Percentiles rank a stretch among this genome's conserved stretches.
Evolutionary conservation across 352 stramenopile genomes (phyloP).

Genomic region (Globisporangium acanthophoron): DNA sequence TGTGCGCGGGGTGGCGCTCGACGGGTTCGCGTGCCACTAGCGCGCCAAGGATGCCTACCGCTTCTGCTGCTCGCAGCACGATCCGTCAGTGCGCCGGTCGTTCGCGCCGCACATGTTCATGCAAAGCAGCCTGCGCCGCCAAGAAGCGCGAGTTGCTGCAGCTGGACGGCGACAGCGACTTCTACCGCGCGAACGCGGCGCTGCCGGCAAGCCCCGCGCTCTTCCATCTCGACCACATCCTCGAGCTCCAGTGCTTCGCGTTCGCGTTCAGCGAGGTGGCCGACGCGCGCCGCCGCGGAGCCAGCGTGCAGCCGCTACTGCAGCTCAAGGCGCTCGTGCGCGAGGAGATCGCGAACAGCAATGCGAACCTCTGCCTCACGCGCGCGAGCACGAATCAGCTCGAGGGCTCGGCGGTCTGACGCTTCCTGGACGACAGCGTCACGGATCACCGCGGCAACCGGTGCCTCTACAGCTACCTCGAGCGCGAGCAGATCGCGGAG

Average conservation of each 20-base stretch:
- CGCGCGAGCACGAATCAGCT: slow-evolving; percentile 36
- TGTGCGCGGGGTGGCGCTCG: too few species aligned
- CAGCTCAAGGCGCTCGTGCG: slow-evolving; percentile 21
- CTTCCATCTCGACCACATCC: slow-evolving; percentile 36
- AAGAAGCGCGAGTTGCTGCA: slow-evolving; percentile 22
- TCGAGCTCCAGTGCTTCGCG: slow-evolving; percentile 45
- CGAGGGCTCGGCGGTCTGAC: slow-evolving; percentile 30
- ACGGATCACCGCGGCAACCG: slow-evolving; percentile 21
- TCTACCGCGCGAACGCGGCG: slow-evolving; percentile 32
- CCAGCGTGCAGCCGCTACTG: slow-evolving; percentile 12
- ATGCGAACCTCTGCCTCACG: slow-evolving; percentile 38
- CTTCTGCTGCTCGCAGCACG: slow-evolving; percentile 36
- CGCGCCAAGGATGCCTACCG: slow-evolving; percentile 19
- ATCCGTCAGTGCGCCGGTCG: slow-evolving; percentile 15
- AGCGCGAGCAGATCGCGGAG: neutral
- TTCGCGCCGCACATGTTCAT: slow-evolving; percentile 31
- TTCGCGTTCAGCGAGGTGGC: slow-evolving; percentile 17
- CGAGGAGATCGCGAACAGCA: slow-evolving; percentile 25
- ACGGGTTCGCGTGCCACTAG: neutral
- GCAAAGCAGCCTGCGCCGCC: slow-evolving; percentile 14
- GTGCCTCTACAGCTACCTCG: slow-evolving; percentile 2
- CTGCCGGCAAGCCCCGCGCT: slow-evolving; percentile 19
- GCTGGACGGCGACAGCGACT: slow-evolving; percentile 20
- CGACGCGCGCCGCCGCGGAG: neutral
- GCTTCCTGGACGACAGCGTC: slow-evolving; percentile 34